Evolutionary conservation across 352 stramenopile genomes (phyloP).

Genomic region (Pythium dissimile): DNA sequence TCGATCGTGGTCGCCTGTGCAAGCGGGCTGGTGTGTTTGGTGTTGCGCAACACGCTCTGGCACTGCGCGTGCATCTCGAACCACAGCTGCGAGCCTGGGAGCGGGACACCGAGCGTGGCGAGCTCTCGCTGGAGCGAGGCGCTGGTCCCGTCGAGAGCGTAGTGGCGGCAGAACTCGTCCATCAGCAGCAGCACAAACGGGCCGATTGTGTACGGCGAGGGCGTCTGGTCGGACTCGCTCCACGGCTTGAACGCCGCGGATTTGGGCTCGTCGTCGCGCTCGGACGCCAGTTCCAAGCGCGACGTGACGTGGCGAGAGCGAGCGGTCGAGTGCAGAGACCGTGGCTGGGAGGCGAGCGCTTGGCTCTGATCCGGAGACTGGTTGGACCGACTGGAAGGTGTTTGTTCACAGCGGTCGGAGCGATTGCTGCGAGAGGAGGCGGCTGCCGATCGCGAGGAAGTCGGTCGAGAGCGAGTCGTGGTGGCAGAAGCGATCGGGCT

Average conservation of each 20-base stretch:
- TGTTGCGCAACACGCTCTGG: slow-evolving; percentile 28
- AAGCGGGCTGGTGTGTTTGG: slow-evolving; percentile 3
- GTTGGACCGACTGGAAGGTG: no score
- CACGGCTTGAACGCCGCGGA: slow-evolving; percentile 12
- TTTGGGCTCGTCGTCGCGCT: not conserved
- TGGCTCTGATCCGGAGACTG: no score
- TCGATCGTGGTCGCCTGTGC: slow-evolving; percentile 32
- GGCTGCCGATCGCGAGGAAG: no score
- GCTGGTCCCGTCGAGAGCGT: slow-evolving; percentile 34
- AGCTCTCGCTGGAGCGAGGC: slow-evolving; percentile 40
- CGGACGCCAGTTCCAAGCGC: not conserved
- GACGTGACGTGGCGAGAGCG: not conserved
- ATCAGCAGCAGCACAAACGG: slow-evolving; percentile 53
- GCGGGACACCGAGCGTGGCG: slow-evolving; percentile 17
- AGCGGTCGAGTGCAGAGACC: not conserved
- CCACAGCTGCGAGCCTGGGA: slow-evolving; percentile 40
- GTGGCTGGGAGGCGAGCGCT: not conserved
- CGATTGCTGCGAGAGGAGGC: not conserved
- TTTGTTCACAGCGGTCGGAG: not conserved
- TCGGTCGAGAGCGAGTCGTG: no score
- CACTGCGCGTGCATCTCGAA: slow-evolving; percentile 58
- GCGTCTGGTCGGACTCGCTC: not conserved
- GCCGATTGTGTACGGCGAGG: slow-evolving; percentile 19
- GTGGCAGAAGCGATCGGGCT: no score
- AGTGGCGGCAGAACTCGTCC: slow-evolving; percentile 50